Conservation (phyloP, 2,329 filamentous ascomycete genomes). For the Chaetothyriales sp. region DNA sequence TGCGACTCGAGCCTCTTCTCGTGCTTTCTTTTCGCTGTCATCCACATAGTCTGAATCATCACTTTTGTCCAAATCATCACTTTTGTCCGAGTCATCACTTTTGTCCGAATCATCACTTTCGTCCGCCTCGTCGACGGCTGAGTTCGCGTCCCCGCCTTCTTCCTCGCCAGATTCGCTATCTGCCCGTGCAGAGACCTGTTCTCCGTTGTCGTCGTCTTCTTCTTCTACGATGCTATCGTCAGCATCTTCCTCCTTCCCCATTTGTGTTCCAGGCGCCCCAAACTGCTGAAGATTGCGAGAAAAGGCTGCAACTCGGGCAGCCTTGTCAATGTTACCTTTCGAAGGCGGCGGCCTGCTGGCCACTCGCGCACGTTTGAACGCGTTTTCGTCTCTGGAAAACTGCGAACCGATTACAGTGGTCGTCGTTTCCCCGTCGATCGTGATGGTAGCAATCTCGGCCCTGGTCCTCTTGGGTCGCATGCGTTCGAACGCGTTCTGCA, state of each 20-base stretch:
- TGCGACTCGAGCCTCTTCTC: constrained; percentile 32
- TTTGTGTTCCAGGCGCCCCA: constrained; percentile 5
- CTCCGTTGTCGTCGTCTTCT: no score
- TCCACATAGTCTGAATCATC: constrained; percentile 36
- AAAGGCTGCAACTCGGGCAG: constrained; percentile 3
- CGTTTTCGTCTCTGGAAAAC: constrained; percentile 22
- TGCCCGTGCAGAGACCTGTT: background rate
- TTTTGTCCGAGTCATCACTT: constrained; percentile 1
- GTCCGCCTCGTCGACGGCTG: constrained; percentile 1
- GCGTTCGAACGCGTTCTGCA: constrained; percentile 50
- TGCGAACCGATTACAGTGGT: constrained; percentile 52
- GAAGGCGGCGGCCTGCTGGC: background rate
- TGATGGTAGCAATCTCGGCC: constrained; percentile 58
- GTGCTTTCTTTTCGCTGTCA: constrained; percentile 42
- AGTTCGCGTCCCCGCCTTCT: constrained; percentile 1
- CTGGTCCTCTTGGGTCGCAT: constrained; percentile 51
- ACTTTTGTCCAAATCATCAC: constrained; percentile 14
- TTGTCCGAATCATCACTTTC: no score
- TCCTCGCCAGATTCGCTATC: constrained; percentile 7
- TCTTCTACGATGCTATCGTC: constrained; percentile 6
- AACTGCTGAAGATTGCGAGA: constrained; percentile 12
- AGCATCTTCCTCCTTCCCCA: constrained; percentile 10
- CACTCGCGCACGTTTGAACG: background rate
- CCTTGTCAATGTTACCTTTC: background rate
- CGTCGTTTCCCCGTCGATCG: constrained; percentile 54